Evolutionary conservation across 2,329 filamentous ascomycete species (phyloP).

Genomic region (Phoma sp.): DNA sequence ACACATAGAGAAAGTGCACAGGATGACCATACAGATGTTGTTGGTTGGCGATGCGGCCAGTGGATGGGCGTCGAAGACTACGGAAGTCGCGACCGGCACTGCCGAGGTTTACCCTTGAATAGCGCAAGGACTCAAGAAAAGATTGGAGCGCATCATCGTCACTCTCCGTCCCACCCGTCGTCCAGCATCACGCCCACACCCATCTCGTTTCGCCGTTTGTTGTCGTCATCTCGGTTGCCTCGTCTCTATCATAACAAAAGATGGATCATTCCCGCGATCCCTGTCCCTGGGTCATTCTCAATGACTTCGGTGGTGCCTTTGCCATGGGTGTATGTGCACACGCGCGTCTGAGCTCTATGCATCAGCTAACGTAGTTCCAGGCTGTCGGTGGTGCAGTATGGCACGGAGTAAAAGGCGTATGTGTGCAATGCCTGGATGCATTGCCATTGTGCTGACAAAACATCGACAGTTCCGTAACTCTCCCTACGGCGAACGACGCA

Average conservation of each 20-base stretch:
- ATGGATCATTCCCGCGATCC: slow-evolving; percentile 98
- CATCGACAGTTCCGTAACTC: slow-evolving; percentile 45
- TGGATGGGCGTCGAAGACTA: slow-evolving; percentile 15
- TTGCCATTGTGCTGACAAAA: slow-evolving; percentile 16
- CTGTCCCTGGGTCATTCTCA: slow-evolving; percentile 94
- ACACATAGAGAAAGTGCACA: neutral
- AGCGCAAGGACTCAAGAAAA: slow-evolving; percentile 37
- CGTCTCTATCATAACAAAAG: slow-evolving; percentile 12
- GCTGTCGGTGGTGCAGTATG: slow-evolving; percentile 69
- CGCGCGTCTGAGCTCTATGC: slow-evolving; percentile 1
- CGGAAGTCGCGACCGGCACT: slow-evolving; percentile 3
- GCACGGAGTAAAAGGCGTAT: slow-evolving; percentile 97
- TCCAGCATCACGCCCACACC: slow-evolving; percentile 20
- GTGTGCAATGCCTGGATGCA: neutral
- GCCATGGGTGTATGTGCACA: slow-evolving; percentile 82
- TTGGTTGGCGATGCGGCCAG: neutral
- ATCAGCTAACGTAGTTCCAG: slow-evolving; percentile 28
- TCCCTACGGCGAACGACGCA: slow-evolving; percentile 86
- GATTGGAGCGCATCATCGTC: slow-evolving; percentile 40
- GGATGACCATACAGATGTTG: neutral
- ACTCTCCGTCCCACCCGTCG: slow-evolving; percentile 20
- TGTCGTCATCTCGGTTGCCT: slow-evolving; percentile 6
- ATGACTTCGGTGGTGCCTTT: slow-evolving; percentile 97
- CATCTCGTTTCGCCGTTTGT: slow-evolving; percentile 44
- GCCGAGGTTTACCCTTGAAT: slow-evolving; percentile 30